These are phyloP conservation scores for Lentinula detonsa DNA, from an alignment of 768 basidiomycete genomes.

Conservation along the genomic window DNA sequence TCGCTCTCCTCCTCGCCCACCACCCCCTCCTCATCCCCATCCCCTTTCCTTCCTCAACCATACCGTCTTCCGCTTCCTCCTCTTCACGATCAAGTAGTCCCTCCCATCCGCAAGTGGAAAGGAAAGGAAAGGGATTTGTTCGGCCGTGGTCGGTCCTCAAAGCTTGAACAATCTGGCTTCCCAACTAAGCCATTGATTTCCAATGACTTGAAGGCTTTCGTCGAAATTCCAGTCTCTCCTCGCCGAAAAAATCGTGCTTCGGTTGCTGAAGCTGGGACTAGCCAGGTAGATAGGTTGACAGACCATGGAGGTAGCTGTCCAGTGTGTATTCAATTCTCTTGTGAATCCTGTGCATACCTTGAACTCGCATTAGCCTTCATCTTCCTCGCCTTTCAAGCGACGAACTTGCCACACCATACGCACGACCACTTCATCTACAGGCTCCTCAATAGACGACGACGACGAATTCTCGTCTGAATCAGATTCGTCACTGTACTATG, in stretches of 20 bases:
- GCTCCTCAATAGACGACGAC: not conserved
- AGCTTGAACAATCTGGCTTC: not conserved
- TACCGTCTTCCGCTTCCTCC: too few relatives aligned
- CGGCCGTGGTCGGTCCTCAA: not conserved
- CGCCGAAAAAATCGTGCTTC: not conserved
- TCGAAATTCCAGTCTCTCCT: not conserved
- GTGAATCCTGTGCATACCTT: not conserved
- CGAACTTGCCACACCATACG: not conserved
- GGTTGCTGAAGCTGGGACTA: not conserved
- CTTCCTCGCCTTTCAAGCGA: not conserved
- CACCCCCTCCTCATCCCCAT: too few relatives aligned
- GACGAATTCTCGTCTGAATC: not conserved
- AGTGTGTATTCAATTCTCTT: not conserved
- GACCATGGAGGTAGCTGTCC: not conserved
- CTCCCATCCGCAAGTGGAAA: not conserved
- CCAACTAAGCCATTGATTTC: not conserved
- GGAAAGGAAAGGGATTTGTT: not conserved
- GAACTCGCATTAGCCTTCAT: not conserved
- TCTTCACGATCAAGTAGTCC: conserved; percentile 2
- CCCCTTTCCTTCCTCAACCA: too few relatives aligned
- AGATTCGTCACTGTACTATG: not conserved
- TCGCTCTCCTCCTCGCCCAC: too few relatives aligned
- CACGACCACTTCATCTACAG: not conserved
- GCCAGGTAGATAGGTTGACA: not conserved
- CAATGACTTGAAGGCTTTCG: not conserved